Percentiles rank a stretch among this genome's conserved stretches.
Evolutionary conservation across 805 yeast genomes (phyloP).

Genomic region (Ogataea saltuana): DNA sequence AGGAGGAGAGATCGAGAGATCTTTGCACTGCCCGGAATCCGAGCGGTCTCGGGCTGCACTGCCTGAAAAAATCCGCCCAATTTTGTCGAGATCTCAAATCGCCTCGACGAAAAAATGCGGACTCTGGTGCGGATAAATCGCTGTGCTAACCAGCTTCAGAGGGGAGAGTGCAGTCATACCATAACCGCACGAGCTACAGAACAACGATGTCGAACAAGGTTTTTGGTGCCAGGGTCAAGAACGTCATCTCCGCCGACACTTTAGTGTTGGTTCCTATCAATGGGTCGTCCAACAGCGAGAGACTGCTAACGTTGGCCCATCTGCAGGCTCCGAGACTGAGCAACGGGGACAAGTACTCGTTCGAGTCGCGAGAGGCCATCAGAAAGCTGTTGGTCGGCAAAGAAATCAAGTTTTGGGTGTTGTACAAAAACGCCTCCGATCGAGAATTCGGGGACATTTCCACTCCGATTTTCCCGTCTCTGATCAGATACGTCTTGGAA

Average conservation of each 20-base stretch:
- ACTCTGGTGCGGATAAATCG: too few relatives aligned
- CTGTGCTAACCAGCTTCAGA: neutral
- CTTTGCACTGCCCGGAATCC: slow-evolving; percentile 12
- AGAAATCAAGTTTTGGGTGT: slow-evolving; percentile 56
- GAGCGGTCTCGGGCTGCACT: neutral
- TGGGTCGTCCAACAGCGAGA: slow-evolving; percentile 54
- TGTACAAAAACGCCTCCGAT: slow-evolving; percentile 52
- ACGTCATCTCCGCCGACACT: slow-evolving; percentile 72
- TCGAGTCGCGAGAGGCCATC: slow-evolving; percentile 60
- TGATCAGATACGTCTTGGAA: slow-evolving; percentile 54
- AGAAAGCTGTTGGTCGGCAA: slow-evolving; percentile 67
- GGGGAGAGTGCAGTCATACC: too few relatives aligned
- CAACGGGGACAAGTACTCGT: slow-evolving; percentile 49
- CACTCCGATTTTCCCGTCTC: slow-evolving; percentile 61
- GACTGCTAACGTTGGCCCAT: slow-evolving; percentile 63
- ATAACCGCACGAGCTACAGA: slow-evolving; percentile 3
- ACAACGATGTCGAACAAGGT: slow-evolving; percentile 31
- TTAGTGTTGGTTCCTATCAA: slow-evolving; percentile 56
- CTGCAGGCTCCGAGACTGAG: slow-evolving; percentile 57
- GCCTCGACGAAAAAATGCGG: slow-evolving; percentile 4
- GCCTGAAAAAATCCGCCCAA: neutral
- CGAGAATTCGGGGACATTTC: slow-evolving; percentile 73
- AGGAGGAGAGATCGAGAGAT: too few relatives aligned
- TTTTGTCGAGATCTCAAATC: neutral
- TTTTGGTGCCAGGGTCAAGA: slow-evolving; percentile 63